These are phyloP conservation scores for Kalmanozyma brasiliensis DNA, from an alignment of 1,284 basidiomycete species.

Conservation along the genomic window DNA sequence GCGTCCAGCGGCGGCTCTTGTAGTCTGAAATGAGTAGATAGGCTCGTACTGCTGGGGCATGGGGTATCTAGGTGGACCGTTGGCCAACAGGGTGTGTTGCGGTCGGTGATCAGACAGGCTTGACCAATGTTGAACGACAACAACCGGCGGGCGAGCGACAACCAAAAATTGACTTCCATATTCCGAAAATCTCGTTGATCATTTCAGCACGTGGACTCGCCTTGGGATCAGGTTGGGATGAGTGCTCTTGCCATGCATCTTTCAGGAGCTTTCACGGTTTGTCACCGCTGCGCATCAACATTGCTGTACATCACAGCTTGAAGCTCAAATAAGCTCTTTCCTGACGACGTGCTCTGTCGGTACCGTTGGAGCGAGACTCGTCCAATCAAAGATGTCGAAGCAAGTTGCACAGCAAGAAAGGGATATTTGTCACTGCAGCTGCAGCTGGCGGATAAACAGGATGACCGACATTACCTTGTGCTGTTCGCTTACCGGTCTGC, in stretches of 20 bases:
- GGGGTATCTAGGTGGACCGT: background rate
- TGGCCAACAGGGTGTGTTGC: background rate
- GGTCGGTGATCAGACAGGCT: background rate
- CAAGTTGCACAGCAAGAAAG: background rate
- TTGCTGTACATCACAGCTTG: too few relatives aligned
- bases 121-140: conserved; percentile 1
- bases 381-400: too few relatives aligned
- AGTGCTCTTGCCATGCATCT: too few relatives aligned
- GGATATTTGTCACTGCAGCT: background rate
- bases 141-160: background rate
- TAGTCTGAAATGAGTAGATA: conserved; percentile 31
- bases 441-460: conserved; percentile 10
- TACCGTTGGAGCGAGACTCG: too few relatives aligned
- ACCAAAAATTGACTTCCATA: background rate
- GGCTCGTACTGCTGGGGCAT: conserved; percentile 35
- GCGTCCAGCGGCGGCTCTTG: conserved; percentile 20
- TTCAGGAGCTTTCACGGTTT: too few relatives aligned
- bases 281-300: too few relatives aligned
- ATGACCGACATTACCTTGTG: too few relatives aligned
- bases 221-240: too few relatives aligned
- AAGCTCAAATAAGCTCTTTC: too few relatives aligned
- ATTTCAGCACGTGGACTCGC: background rate
- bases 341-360: too few relatives aligned
- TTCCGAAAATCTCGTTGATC: background rate
- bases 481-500: too few relatives aligned